Percentiles rank a stretch among this genome's conserved stretches.
These are phyloP conservation scores for Nemania sp. DNA, from an alignment of 2,329 filamentous ascomycete genomes.

Conservation along the genomic window DNA sequence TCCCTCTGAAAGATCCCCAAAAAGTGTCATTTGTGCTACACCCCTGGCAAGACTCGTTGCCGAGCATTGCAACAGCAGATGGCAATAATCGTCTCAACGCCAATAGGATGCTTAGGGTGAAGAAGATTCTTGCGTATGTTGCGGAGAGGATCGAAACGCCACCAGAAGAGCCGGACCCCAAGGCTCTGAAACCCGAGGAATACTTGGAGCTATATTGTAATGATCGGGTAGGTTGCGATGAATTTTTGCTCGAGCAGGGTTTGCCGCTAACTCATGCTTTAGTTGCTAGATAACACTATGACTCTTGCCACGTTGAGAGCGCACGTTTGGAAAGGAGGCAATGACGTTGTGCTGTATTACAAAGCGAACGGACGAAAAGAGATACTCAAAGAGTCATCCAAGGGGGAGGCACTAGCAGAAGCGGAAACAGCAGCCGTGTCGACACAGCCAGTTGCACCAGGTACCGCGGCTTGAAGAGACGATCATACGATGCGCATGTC, in stretches of 20 bases:
- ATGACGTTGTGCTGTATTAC: conserved; percentile 88
- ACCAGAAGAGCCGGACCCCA: conserved; percentile 59
- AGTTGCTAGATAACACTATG: conserved; percentile 78
- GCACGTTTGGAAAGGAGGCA: conserved; percentile 93
- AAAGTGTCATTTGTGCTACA: conserved; percentile 95
- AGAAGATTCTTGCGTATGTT: conserved; percentile 91
- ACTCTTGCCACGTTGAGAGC: conserved; percentile 90
- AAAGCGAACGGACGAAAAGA: conserved; percentile 86
- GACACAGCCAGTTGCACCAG: conserved; percentile 24
- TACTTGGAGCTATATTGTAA: conserved; percentile 96
- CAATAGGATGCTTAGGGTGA: conserved; percentile 92
- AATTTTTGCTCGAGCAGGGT: neutral
- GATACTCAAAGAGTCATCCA: conserved; percentile 45
- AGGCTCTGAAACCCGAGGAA: conserved; percentile 77
- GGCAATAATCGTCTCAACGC: conserved; percentile 91
- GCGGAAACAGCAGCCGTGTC: conserved; percentile 15
- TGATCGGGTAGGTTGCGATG: conserved; percentile 70
- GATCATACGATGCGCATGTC: conserved; percentile 2
- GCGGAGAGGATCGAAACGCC: conserved; percentile 86
- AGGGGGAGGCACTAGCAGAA: conserved; percentile 27
- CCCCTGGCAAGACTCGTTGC: conserved; percentile 75
- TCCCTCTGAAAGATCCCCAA: conserved; percentile 85
- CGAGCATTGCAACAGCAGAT: conserved; percentile 73
- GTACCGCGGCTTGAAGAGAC: conserved; percentile 20
- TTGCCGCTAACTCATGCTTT: conserved; percentile 29